Percentiles rank a stretch among this genome's conserved stretches.
Evolutionary conservation across 2,329 filamentous ascomycete species (phyloP).

Genomic region (Chaetomiaceae sp.): DNA sequence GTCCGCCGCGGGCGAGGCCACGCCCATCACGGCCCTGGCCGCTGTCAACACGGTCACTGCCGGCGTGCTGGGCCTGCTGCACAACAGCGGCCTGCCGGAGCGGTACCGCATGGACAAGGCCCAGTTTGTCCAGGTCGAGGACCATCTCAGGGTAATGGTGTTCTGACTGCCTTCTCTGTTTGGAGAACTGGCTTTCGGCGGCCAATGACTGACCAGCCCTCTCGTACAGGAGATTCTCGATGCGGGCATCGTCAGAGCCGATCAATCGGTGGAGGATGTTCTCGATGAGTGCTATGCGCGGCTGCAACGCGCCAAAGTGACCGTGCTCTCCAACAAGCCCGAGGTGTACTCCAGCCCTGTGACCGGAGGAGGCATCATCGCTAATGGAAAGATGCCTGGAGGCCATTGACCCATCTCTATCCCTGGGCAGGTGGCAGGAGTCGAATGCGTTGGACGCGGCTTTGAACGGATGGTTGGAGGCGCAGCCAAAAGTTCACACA

Average conservation of each 20-base stretch:
- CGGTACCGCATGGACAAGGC: conserved; percentile 44
- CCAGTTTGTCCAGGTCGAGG: conserved; percentile 45
- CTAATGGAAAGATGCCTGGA: neutral
- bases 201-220: neutral
- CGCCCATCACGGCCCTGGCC: conserved; percentile 43
- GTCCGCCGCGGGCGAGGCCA: conserved; percentile 32
- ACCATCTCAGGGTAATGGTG: conserved; percentile 39
- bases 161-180: neutral
- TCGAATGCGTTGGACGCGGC: too few relatives aligned
- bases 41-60: conserved; percentile 45
- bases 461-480: too few relatives aligned
- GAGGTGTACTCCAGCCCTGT: conserved; percentile 22
- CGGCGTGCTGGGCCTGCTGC: conserved; percentile 44
- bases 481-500: too few relatives aligned
- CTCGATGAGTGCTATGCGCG: conserved; percentile 42
- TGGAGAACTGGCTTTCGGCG: neutral
- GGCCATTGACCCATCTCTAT: too few relatives aligned
- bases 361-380: neutral
- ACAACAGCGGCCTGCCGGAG: conserved; percentile 49
- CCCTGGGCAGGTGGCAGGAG: too few relatives aligned
- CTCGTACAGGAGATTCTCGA: conserved; percentile 39
- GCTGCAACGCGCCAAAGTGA: conserved; percentile 41
- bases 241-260: conserved; percentile 38
- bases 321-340: conserved; percentile 43
- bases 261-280: conserved; percentile 39